A percentile compares a stretch with the other conserved stretches of the same genome.
phyloP scores from a whole-genome alignment of 1,284 basidiomycete species.

The Earliella scabrosa region DNA sequence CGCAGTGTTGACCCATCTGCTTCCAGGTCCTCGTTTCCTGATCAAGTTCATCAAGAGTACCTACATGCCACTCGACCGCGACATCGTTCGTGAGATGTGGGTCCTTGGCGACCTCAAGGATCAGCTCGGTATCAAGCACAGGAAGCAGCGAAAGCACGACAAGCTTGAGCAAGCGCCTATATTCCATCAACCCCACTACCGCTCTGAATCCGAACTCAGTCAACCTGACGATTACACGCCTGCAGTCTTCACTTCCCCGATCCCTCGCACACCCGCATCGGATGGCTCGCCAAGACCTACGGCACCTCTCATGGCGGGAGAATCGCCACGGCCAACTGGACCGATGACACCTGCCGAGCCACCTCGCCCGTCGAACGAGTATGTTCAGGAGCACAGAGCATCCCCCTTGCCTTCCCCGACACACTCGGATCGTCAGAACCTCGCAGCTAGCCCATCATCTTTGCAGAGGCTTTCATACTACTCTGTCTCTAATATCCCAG shows the following conservation, averaged over 20 bases:
- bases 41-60: constrained; percentile 70
- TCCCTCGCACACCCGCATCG: constrained; percentile 22
- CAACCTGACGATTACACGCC: constrained; percentile 25
- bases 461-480: constrained; percentile 61
- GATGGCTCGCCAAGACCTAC: constrained; percentile 28
- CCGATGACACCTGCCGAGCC: too few relatives aligned
- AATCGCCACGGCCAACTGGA: constrained; percentile 24
- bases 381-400: background rate
- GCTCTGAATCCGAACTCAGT: constrained; percentile 63
- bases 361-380: too few relatives aligned
- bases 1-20: background rate
- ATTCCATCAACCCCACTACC: constrained; percentile 63
- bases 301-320: constrained; percentile 27
- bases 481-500: constrained; percentile 67
- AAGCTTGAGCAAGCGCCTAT: constrained; percentile 69
- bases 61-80: constrained; percentile 78
- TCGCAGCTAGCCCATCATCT: constrained; percentile 28
- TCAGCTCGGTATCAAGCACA: constrained; percentile 72
- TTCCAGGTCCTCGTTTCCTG: constrained; percentile 71
- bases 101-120: constrained; percentile 85
- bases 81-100: constrained; percentile 92
- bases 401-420: constrained; percentile 21
- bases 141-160: constrained; percentile 44
- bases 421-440: constrained; percentile 17
- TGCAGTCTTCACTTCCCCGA: constrained; percentile 16